A percentile compares a stretch with the other conserved stretches of the same genome.
These are phyloP conservation scores for Clonostachys chloroleuca DNA, from an alignment of 2,329 filamentous ascomycete genomes.

Conservation along the genomic window DNA sequence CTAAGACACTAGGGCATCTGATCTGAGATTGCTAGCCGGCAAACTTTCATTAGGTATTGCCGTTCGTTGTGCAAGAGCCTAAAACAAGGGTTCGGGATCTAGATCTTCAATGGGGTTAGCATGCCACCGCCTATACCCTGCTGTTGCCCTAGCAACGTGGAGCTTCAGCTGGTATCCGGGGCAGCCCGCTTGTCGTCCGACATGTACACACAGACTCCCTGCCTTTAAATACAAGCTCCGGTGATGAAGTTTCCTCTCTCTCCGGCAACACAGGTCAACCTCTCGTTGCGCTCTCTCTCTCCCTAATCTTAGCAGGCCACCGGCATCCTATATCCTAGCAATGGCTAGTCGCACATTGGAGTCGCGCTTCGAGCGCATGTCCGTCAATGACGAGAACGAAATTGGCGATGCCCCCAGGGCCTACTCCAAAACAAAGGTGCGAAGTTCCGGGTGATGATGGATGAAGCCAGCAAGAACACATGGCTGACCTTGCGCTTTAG, in stretches of 20 bases:
- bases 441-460: slow-evolving; percentile 33
- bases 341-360: slow-evolving; percentile 80
- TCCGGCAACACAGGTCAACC: background rate
- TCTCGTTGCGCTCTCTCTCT: background rate
- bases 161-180: too few species aligned
- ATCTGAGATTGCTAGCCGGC: too few species aligned
- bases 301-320: too few species aligned
- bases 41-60: too few species aligned
- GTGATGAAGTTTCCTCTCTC: background rate
- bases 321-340: slow-evolving; percentile 1
- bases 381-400: slow-evolving; percentile 86
- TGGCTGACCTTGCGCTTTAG: slow-evolving; percentile 27
- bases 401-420: slow-evolving; percentile 19
- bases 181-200: too few species aligned
- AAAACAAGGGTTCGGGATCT: too few species aligned
- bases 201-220: too few species aligned
- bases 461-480: background rate
- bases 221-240: background rate
- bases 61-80: too few species aligned
- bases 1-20: too few species aligned
- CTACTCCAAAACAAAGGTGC: slow-evolving; percentile 76
- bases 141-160: too few species aligned
- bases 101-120: too few species aligned
- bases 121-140: too few species aligned
- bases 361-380: slow-evolving; percentile 83